A percentile compares a stretch with the other conserved stretches of the same genome.
Evolutionary conservation across 768 basidiomycete species (phyloP).

Genomic region (Leccinum variicolor): DNA sequence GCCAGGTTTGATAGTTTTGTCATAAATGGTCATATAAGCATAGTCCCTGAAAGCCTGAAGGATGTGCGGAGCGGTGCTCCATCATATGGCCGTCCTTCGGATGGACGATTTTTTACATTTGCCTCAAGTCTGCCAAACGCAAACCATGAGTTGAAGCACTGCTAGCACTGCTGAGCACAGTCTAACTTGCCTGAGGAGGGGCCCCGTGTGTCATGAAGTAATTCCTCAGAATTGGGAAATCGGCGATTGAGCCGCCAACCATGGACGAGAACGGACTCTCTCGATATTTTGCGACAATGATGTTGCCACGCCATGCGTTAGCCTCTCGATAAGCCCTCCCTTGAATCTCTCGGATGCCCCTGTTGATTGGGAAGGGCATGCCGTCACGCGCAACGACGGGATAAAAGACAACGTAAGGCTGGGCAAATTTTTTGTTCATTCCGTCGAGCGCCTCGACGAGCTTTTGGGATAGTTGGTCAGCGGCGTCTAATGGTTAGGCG

Average conservation of each 20-base stretch:
- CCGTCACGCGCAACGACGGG: slow-evolving; percentile 73
- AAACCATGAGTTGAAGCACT: slow-evolving; percentile 19
- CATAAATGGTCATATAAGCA: slow-evolving; percentile 28
- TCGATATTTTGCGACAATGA: slow-evolving; percentile 69
- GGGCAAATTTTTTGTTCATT: slow-evolving; percentile 74
- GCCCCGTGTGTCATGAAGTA: slow-evolving; percentile 67
- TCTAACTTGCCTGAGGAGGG: slow-evolving; percentile 39
- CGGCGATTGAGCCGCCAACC: slow-evolving; percentile 77
- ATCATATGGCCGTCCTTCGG: not conserved
- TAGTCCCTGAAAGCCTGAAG: slow-evolving; percentile 15
- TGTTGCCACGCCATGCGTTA: slow-evolving; percentile 75
- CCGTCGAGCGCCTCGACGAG: slow-evolving; percentile 72
- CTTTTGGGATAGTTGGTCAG: slow-evolving; percentile 35
- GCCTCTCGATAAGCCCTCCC: slow-evolving; percentile 57
- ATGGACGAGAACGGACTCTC: slow-evolving; percentile 47
- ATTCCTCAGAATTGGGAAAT: slow-evolving; percentile 80
- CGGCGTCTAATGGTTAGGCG: slow-evolving; percentile 12
- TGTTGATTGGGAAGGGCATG: slow-evolving; percentile 81
- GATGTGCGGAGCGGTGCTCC: slow-evolving; percentile 1
- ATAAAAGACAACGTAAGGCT: slow-evolving; percentile 82
- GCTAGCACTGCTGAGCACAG: slow-evolving; percentile 14
- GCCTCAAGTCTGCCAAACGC: slow-evolving; percentile 27
- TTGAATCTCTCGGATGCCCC: slow-evolving; percentile 72
- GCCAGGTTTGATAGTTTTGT: slow-evolving; percentile 13
- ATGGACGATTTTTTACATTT: slow-evolving; percentile 11